Conservation (phyloP, 169 alveolate genomes). For the Babesia ovata region DNA sequence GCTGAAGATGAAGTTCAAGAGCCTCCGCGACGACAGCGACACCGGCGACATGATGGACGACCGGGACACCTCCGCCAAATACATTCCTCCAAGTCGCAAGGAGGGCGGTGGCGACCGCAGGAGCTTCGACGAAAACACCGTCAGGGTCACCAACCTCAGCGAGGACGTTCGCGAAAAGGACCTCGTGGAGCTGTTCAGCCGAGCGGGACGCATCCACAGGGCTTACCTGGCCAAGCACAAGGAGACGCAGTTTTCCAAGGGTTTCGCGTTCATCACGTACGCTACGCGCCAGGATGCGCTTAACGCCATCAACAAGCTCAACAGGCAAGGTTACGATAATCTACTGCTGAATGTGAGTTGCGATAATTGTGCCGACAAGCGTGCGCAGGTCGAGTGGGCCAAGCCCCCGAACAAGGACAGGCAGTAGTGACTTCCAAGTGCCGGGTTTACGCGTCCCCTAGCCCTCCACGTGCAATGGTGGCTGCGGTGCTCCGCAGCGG, state of each 20-base stretch:
- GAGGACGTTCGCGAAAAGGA: conserved; percentile 88
- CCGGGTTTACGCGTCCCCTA: too few relatives aligned
- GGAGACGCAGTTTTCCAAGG: conserved; percentile 87
- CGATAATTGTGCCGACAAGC: background rate
- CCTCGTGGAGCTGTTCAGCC: conserved; percentile 81
- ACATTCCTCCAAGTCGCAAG: conserved; percentile 63
- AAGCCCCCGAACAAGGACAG: conserved; percentile 78
- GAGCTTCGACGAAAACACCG: conserved; percentile 82
- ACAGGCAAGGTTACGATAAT: conserved; percentile 88
- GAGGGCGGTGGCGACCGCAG: conserved; percentile 61
- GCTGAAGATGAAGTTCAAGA: conserved; percentile 73
- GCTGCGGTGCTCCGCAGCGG: too few relatives aligned
- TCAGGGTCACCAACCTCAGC: conserved; percentile 87
- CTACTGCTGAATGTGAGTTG: conserved; percentile 82
- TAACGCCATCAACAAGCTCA: conserved; percentile 84
- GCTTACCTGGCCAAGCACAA: conserved; percentile 88
- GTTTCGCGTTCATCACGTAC: conserved; percentile 88
- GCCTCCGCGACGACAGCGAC: conserved; percentile 72
- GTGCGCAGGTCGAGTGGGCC: conserved; percentile 84
- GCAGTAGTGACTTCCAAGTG: background rate
- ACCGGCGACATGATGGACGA: conserved; percentile 44
- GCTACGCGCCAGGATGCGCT: conserved; percentile 86
- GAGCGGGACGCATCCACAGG: conserved; percentile 83
- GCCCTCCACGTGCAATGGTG: too few relatives aligned
- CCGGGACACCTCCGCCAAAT: conserved; percentile 50